Evolutionary conservation across 1,284 basidiomycete genomes (phyloP), one percentile per base, ranked within the genome.

Genomic region (Leucocoprinus gongylophorus): DNA sequence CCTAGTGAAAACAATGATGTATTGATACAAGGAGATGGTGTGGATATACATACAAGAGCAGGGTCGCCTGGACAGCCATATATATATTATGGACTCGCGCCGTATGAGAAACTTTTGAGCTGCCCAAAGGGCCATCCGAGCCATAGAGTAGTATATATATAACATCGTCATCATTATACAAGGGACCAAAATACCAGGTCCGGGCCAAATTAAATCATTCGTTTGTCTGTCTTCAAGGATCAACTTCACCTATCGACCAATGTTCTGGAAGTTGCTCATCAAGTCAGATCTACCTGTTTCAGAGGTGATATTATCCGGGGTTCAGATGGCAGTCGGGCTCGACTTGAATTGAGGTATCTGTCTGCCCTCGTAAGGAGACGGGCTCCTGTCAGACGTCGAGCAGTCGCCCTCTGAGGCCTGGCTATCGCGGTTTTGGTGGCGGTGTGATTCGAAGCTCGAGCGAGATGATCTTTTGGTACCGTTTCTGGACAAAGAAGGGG

Each of bases 401-500:
- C 15, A 38, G 5, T 30, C 23, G 30, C 33, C 45, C 13, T 45
- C 46, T 20, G 50, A 47, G n/a, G 17, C 46, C 12, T n/a, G 47
- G 30, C 48, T 54, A 49, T 43, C 42, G 35, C 51, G 51, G 23
- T 39, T 20, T 9, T 45, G 23, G 30, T 49, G 50, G 12, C 51
- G 41, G n/a, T 54, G 54, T 12, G 57, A 54, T 6, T 56, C 54
- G 53, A 58, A 57, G 51, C 58, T 61, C 37, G 59, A 59, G 20
- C 32, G 48, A 8, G 56, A 57, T 3, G 58, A 58, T n/a, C 47
- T 57, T 39, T 42, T 53, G 12, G 55, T 54, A 32, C 49, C 51
- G 43, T 47, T 58, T 17, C 57, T 39, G 15, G 52, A 51, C 38
- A 58, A 6, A 7, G 38, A 55, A 12, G 63, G 57, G 5, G 61